Base-by-base conservation (phyloP, 495 filamentous ascomycete species). In the Wilcoxina mikolae region DNA sequence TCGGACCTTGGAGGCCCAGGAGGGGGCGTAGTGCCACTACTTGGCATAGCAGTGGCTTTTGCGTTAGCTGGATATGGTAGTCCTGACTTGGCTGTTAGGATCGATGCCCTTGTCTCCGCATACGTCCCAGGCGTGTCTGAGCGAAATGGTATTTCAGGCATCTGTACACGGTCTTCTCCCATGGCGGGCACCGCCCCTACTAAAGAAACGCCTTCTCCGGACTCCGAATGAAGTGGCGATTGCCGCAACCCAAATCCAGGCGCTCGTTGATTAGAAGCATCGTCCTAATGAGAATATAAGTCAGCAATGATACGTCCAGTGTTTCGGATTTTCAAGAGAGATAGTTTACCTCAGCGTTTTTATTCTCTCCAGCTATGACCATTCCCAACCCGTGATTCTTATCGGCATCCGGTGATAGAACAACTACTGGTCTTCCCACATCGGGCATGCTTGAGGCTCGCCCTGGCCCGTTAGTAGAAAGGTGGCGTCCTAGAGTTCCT, bases 51-150 rank as follows among this genome's bases (percentile, higher is more conserved):
- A n/a, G 44, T 59, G 20, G 58, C 33, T n/a, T n/a, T n/a, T n/a
- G n/a, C n/a, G 22, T 65, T 78, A n/a, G 74, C 74, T 43, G 81
- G 83, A 53, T 75, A 76, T 50, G 85, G 78, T 57, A 82, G 68
- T 58, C 49, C 49, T 0, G 85, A 88, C 23, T 83, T 78, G 33
- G 85, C 82, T 3, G 91, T 89, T 10, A 94, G 72, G 54, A 98
- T 84, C 0, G 93, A 96, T 31, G 83, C 81, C 64, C 91, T 76
- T 2, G 91, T 96, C 46, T 59, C 62, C 15, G 62, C 63, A 17
- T 64, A 65, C 28, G 61, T 57, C 33, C 55, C 61, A 1, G 62
- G 62, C 42, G 56, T 65, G 48, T 61, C 58, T n/a, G 41, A 45
- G 11, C 58, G 65, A 25, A 59, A 49, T 55, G 63, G 63, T 25